Base-by-base conservation (phyloP, 2,329 filamentous ascomycete genomes). In the Diplodia seriata region DNA sequence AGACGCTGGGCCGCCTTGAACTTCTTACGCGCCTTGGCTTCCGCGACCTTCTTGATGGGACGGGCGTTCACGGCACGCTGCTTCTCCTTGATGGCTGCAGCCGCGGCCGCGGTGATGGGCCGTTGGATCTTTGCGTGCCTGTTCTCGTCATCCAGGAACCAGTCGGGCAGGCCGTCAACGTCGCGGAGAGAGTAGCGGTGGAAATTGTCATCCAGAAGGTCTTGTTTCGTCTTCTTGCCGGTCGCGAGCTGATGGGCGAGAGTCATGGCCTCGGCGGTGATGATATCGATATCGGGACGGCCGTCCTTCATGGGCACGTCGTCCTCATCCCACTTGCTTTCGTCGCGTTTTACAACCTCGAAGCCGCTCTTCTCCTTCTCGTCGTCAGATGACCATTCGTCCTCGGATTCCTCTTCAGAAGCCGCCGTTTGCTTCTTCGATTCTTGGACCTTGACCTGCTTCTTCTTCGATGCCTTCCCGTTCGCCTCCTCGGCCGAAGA, bases 211-310 rank as follows among this genome's bases (percentile, higher is more conserved):
- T 99, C 96, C 55, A 94, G 83, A 5, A 97, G 83, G 73, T 97
- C 92, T 67, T 90, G 81, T 55, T 87, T 90, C 0, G 90, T 91
- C 79, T 90, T 94, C 76, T 94, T 86, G 54, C 94, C 94, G 0
- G 91, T 93, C 3, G 94, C 95, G 69, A 99, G 89, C 76, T 93
- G 88, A 72, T 98, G 95, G 0, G 95, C 96, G 18, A 99, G 86
- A 0, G 94, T 96, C 95, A 99, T 99, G 71, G 96, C 95, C 83
- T 99, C 95, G 5, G 93, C 95, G n/a, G 95, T 99, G 76, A 98
- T 97, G 75, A 99, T 98, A 78, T 98, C 93, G 80, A 99, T 97
- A 76, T 97, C 94, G 85, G 80, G 77, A 66, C 85, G 87, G 68
- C 89, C 90, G 73, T 91, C 87, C 67, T 87, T 84, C 70, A 83